These are phyloP conservation scores for Suhomyces maxii DNA, from an alignment of 1,139 yeast species.

Conservation along the genomic window DNA sequence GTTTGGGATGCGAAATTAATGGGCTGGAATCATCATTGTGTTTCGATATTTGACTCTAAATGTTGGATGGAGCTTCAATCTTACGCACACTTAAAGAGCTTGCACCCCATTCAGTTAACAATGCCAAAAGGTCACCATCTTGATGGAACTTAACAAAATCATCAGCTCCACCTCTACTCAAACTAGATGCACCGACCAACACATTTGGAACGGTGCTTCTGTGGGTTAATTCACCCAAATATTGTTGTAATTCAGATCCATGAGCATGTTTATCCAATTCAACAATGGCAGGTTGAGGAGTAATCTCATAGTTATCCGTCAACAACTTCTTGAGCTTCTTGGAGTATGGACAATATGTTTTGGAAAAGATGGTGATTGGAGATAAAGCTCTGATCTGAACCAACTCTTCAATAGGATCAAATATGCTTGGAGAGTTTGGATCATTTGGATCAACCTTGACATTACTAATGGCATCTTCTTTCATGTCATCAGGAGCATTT, in stretches of 20 bases:
- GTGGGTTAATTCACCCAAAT: slow-evolving; percentile 56
- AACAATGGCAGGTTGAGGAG: slow-evolving; percentile 71
- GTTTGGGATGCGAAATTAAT: no score
- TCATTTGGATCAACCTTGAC: slow-evolving; percentile 8
- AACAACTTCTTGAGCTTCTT: slow-evolving; percentile 67
- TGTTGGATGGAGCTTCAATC: slow-evolving; percentile 55
- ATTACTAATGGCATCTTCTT: slow-evolving; percentile 10
- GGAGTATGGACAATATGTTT: slow-evolving; percentile 75
- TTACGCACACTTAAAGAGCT: slow-evolving; percentile 53
- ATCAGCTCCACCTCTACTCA: slow-evolving; percentile 76
- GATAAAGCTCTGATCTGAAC: slow-evolving; percentile 56
- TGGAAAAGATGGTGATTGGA: slow-evolving; percentile 74
- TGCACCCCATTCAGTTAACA: slow-evolving; percentile 64
- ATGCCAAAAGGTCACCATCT: slow-evolving; percentile 49
- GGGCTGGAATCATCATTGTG: no score
- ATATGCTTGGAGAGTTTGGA: slow-evolving; percentile 21
- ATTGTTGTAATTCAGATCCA: slow-evolving; percentile 61
- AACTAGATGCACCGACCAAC: slow-evolving; percentile 51
- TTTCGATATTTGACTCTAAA: slow-evolving; percentile 2
- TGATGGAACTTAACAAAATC: slow-evolving; percentile 68
- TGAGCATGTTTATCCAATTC: slow-evolving; percentile 80
- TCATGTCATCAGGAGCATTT: slow-evolving; percentile 7
- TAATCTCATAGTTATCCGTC: slow-evolving; percentile 60
- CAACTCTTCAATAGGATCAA: slow-evolving; percentile 64
- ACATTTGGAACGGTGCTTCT: slow-evolving; percentile 75